Base-by-base conservation (phyloP, 805 yeast genomes). In the Metschnikowia anglica region DNA sequence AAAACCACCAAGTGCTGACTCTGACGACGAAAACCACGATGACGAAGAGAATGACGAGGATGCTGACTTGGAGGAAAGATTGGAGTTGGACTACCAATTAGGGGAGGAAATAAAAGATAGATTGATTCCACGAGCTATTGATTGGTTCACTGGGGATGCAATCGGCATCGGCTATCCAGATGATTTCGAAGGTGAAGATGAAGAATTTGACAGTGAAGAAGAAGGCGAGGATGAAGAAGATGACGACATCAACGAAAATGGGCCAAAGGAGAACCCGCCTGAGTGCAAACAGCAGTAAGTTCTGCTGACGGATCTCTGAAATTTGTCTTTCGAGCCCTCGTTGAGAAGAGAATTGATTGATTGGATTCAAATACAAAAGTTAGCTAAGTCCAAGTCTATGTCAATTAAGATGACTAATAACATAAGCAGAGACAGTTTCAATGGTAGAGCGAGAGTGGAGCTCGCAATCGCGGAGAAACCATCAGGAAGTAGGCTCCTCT, bases 121-220 rank as follows among this genome's bases (percentile, higher is more conserved):
- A 66, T 77, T 93, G 61, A 83, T 93, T 49, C 97, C 98, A 49
- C 82, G 97, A 62, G 98, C 98, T 39, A 79, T 93, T 58, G 98
- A 91, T 65, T 93, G 99, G 98, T 93, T 89, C 66, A 91, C 99
- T 8, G 99, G 99, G 36, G 88, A 88, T 52, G 99, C 99, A 18
- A 76, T 91, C 46, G 95, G 86, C 44, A 86, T 78, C 60, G 74
- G 65, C 37, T 73, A 68, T 48, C 77, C 76, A 25, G 87, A 76
- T 13, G 83, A 70, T 30, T 78, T 73, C 17, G 80, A 77, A 11
- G 88, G 76, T 8, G 87, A 77, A 13, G 83, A 74, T 2, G 83
- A 75, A 3, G 82, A 86, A 74, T 30, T 33, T 10, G 44, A 41
- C 16, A 37, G 41, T 16, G 45, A 37, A 17, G 44, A 41, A 5